A percentile compares a stretch with the other conserved stretches of the same genome.
Conservation (phyloP, 352 stramenopile genomes). For the Thalassiosira mediterranea region DNA sequence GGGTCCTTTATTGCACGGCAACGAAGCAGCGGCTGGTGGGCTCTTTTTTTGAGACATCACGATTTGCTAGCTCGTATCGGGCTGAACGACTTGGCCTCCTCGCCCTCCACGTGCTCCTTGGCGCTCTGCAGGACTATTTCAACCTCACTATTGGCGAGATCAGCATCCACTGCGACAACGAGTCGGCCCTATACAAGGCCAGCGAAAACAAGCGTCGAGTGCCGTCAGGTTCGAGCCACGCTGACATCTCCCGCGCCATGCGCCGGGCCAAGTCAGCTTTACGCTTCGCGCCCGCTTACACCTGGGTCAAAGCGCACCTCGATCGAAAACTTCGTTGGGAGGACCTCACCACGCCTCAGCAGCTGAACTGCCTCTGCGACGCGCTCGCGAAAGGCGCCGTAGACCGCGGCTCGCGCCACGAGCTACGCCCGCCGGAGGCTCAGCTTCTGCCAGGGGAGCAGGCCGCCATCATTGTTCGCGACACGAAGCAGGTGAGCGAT, state of each 20-base stretch:
- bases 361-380: slow-evolving; percentile 11
- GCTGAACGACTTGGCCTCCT: not conserved
- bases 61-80: not conserved
- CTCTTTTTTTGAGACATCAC: slow-evolving; percentile 6
- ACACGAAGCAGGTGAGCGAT: slow-evolving; percentile 7
- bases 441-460: slow-evolving; percentile 12
- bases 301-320: not conserved
- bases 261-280: not conserved
- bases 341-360: not conserved
- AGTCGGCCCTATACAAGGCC: not conserved
- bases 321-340: slow-evolving; percentile 1
- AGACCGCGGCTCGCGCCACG: not conserved
- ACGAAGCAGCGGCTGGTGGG: not conserved
- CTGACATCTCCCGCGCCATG: not conserved
- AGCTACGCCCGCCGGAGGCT: not conserved
- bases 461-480: slow-evolving; percentile 8
- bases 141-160: not conserved
- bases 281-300: not conserved
- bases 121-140: not conserved
- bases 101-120: not conserved
- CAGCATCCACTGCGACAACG: not conserved
- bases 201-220: not conserved
- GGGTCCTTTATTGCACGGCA: slow-evolving; percentile 7
- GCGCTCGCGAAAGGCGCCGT: not conserved
- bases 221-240: not conserved